Percentiles rank a stretch among this genome's conserved stretches.
Evolutionary conservation across 495 filamentous ascomycete genomes (phyloP).

Genomic region (Tetracladium setigerum): DNA sequence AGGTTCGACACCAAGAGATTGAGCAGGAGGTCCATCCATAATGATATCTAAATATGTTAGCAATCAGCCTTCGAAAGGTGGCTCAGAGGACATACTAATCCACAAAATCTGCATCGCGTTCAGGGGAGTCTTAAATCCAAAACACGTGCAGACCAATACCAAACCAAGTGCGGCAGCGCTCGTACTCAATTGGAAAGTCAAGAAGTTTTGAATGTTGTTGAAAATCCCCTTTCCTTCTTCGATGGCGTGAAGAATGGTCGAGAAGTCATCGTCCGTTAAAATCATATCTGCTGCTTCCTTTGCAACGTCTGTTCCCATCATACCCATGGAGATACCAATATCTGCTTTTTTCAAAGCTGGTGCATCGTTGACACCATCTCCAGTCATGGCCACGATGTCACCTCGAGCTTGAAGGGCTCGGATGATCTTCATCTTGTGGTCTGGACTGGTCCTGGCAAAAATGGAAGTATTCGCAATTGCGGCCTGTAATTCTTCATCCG

Average conservation of each 20-base stretch:
- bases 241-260: constrained; percentile 91
- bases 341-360: constrained; percentile 96
- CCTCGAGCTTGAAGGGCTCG: constrained; percentile 83
- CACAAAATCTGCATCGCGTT: constrained; percentile 99
- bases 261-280: constrained; percentile 94
- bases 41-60: constrained; percentile 70
- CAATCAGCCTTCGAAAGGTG: neutral
- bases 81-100: constrained; percentile 71
- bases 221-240: constrained; percentile 99
- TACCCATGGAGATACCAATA: constrained; percentile 96
- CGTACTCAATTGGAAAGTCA: constrained; percentile 97
- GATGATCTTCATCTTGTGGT: constrained; percentile 97
- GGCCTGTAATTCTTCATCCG: constrained; percentile 68
- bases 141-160: constrained; percentile 82
- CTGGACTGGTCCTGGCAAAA: constrained; percentile 91
- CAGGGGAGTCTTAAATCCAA: constrained; percentile 88
- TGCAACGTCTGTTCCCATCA: constrained; percentile 90
- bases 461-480: constrained; percentile 84
- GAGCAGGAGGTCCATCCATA: constrained; percentile 96
- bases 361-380: constrained; percentile 96
- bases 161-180: constrained; percentile 89
- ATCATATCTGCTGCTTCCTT: constrained; percentile 99
- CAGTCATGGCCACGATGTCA: constrained; percentile 98
- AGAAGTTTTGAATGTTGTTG: constrained; percentile 98
- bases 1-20: constrained; percentile 92